Evolutionary conservation across 176 grass and related monocot genomes (phyloP), one percentile per base, ranked within the genome.

Genomic region (Musa itinerans): DNA sequence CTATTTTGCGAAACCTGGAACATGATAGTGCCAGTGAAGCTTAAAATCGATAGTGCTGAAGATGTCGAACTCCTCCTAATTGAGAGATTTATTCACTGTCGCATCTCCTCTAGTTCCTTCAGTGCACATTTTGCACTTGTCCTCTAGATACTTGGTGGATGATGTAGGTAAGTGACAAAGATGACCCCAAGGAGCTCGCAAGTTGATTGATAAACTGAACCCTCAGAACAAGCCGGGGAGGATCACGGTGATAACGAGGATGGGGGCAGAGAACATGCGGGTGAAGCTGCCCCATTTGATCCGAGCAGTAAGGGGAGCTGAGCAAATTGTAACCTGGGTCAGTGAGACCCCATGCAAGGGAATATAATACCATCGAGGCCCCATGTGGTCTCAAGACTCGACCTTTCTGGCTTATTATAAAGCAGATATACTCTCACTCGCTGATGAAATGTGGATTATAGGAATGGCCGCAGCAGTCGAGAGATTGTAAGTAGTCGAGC

Each of bases 81-180:
- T 29, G 29, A 29, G 3, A 69, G 15, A 34, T 50, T 69, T 15
- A 2, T 50, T 43, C 49, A 29, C 67, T 69, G 16, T 48, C 67
- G 5, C 7, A 16, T 69, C 11, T 14, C 49, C 16, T 4, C 67
- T 69, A 0, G 2, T 9, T 8, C 23, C 49, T 69, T 26, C 67
- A 50, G 25, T 11, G 11, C 3, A 13, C 34, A 23, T 1, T 63
- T 19, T 19, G 21, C 21, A n/a, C n/a, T n/a, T n/a, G n/a, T n/a
- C n/a, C n/a, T n/a, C n/a, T n/a, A n/a, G 29, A 29, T 29, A 29
- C 29, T 29, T 29, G 29, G 2, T 29, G 29, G 2, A 29, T 29
- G 29, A 29, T 62, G 27, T 14, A 76, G 74, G 74, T 76, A 16
- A 76, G 74, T 63, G 74, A 76, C 54, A 51, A 51, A 76, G 59